Evolutionary conservation across 345 rosid genomes (phyloP).

Genomic region (Combretum micranthum): DNA sequence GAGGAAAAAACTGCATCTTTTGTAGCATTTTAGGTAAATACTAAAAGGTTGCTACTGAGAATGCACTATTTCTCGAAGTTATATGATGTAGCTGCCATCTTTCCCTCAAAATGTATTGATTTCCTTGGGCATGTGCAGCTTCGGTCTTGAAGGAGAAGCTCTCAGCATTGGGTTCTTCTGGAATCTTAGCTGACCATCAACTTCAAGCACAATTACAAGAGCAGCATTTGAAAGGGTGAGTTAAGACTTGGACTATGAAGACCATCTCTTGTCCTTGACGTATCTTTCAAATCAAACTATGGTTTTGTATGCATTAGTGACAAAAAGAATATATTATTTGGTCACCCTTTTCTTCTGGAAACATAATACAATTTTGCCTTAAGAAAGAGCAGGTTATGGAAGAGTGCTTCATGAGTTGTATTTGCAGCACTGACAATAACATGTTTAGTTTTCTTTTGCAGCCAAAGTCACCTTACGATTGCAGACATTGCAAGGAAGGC

Average conservation of each 20-base stretch:
- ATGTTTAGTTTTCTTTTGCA: conserved; percentile 28
- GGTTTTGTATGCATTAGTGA: background rate
- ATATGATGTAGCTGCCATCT: background rate
- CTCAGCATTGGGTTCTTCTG: conserved; percentile 84
- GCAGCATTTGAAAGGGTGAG: conserved; percentile 84
- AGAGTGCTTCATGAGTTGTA: no score
- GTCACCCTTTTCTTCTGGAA: background rate
- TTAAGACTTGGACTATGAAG: conserved; percentile 2
- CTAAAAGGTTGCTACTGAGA: no score
- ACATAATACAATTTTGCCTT: no score
- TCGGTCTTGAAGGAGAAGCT: conserved; percentile 92
- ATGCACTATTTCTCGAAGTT: no score
- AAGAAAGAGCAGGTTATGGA: no score
- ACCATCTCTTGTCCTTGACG: background rate
- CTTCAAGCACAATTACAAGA: conserved; percentile 94
- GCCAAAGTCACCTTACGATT: conserved; percentile 77
- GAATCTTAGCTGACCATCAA: conserved; percentile 97
- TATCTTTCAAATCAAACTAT: background rate
- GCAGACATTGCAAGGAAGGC: conserved; percentile 97
- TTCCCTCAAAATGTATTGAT: background rate
- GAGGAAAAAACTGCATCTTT: no score
- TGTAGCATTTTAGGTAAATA: no score
- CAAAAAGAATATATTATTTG: background rate
- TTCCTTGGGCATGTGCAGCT: conserved; percentile 46
- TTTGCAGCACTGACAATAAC: conserved; percentile 1